phyloP scores from a whole-genome alignment of 208 protist genomes.

The Leishmania mexicana region DNA sequence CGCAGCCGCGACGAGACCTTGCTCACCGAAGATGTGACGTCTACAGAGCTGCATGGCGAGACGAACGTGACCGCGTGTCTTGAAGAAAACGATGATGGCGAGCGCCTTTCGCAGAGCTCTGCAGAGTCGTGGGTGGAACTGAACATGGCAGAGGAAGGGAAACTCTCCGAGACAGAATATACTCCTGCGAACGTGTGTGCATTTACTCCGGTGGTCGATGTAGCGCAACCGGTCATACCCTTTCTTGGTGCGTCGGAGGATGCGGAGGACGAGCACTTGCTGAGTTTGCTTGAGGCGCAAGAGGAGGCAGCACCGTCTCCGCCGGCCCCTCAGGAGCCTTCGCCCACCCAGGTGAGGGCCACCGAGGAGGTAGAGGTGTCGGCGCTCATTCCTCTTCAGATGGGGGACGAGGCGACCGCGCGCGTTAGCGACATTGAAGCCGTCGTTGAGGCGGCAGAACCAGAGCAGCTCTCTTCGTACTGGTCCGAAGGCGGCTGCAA shows the following conservation, averaged over 20 bases:
- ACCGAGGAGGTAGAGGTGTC: constrained; percentile 1
- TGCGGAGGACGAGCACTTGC: neutral
- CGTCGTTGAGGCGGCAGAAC: neutral
- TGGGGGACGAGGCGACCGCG: neutral
- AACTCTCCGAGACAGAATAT: neutral
- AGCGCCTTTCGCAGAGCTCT: constrained; percentile 4
- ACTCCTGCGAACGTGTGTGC: neutral
- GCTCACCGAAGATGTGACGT: neutral
- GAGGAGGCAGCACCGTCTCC: neutral
- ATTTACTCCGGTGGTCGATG: neutral
- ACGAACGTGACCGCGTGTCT: neutral
- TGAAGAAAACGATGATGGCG: neutral
- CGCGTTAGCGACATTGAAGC: neutral
- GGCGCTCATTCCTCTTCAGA: constrained; percentile 3
- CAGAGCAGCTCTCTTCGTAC: constrained; percentile 2
- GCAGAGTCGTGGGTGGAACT: constrained; percentile 33
- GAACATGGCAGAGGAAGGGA: constrained; percentile 11
- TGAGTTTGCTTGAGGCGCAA: neutral
- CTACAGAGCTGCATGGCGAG: neutral
- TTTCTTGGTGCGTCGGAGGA: neutral
- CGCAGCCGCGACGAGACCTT: neutral
- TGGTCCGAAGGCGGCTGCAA: neutral
- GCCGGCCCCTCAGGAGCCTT: neutral
- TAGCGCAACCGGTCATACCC: neutral
- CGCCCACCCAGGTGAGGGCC: neutral